Base-by-base conservation (phyloP, 108 stramenopile species). In the Phaeodactylum tricornutum region DNA sequence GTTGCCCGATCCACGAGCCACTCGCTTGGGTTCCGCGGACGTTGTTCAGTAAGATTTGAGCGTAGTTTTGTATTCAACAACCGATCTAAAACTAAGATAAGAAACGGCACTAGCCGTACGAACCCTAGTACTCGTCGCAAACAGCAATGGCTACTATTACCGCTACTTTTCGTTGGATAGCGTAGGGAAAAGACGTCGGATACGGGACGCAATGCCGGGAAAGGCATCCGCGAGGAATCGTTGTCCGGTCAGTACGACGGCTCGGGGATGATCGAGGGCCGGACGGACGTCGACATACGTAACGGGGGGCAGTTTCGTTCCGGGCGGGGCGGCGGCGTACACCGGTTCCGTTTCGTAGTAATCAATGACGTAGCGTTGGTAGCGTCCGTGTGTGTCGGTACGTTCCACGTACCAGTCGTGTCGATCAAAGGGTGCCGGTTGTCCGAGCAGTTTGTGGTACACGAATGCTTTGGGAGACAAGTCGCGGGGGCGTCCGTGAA, bases 341-440 rank as follows among this genome's bases (percentile, higher is more conserved):
- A n/a, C 39, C 39, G 16, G 39, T 30, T 74, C 62, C 12, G 77
- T 78, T 58, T 87, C 72, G 64, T 95, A 95, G 61, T 90, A 95
- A 68, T 98, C 94, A 64, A 98, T 87, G 23, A 98, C 92, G 67
- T 98, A 98, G 47, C 96, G 79, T 47, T 76, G 79, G 12, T 4
- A 28, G 31, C 16, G 8, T 34, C 43, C 38, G 47, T 31, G 5
- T 59, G 5, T 57, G 77, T 30, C 50, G 3, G 45, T 50, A 60
- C 70, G 60, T 27, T 82, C 79, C 28, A 96, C 87, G 59, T 91
- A 91, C 96, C 96, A 98, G 65, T 98, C 96, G 59, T 98, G 96
- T 25, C 96, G 64, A 78, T 97, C 96, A 72, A 97, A 97, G 12
- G 96, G 96, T 41, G 68, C 70, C 15, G 71, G 57, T 43, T 84